Evolutionary conservation across 2,329 filamentous ascomycete genomes (phyloP), one percentile per base, ranked within the genome.

Genomic region (Fusarium sp.): DNA sequence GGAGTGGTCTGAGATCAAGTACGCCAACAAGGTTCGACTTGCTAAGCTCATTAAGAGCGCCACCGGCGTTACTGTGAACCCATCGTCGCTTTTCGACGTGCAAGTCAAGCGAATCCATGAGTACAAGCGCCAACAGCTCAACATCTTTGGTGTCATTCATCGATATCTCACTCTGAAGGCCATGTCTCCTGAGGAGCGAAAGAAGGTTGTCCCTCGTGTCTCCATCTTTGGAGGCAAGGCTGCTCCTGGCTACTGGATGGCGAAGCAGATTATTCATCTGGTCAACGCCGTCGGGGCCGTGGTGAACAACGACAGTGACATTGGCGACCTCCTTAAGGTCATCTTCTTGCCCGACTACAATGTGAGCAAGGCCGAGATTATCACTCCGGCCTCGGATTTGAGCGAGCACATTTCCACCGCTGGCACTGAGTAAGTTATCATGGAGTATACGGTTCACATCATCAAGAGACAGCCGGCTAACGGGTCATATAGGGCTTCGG

Each of bases 61-160:
- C 7, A 94, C 92, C 2, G 93, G 92, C 34, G 89, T 98, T 66
- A 91, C 88, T 5, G 94, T 99, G 82, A 96, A 98, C 82, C 96
- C 96, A 0, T 86, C 93, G 11, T 90, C 96, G 0, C 89, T 99
- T 20, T 99, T 99, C 78, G 96, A 99, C 81, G 93, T 99, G 13
- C 96, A 99, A 81, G 96, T 99, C 79, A 99, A 99, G 89, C 93
- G 96, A 80, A 99, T 99, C 76, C 96, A 99, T 84, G 96, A 99
- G 84, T 99, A 99, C 87, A 99, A 99, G 89, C 93, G 95, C 69
- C 96, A 99, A 84, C 96, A 99, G 84, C 91, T 99, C 82, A 99
- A 99, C 87, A 98, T 99, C 78, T 98, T 98, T 80, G 96, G 96
- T 67, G 94, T 98, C 71, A 98, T 99, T 76, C 94, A 98, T 83